Conservation (phyloP, 805 yeast species). For the Wickerhamiella domercqiae region DNA sequence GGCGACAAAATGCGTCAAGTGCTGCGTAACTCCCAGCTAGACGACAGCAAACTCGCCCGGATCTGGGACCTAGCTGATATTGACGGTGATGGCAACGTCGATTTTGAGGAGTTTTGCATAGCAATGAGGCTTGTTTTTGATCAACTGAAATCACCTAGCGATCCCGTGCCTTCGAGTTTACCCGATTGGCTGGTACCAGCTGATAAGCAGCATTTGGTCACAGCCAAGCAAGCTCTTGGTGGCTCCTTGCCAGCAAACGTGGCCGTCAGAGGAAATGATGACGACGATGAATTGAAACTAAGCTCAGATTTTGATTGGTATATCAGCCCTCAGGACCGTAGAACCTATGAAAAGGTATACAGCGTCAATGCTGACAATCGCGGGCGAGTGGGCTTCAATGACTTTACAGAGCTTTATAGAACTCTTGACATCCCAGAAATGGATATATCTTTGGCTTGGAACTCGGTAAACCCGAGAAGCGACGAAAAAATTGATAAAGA, state of each 20-base stretch:
- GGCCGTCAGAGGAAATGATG: conserved; percentile 23
- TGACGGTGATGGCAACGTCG: conserved; percentile 80
- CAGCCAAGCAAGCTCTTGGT: conserved; percentile 54
- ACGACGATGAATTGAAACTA: conserved; percentile 49
- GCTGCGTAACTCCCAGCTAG: conserved; percentile 73
- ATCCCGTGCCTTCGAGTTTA: conserved; percentile 48
- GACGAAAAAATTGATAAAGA: conserved; percentile 83
- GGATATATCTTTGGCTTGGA: conserved; percentile 87
- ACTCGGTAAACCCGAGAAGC: conserved; percentile 79
- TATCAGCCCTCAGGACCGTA: conserved; percentile 74
- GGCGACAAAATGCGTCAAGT: conserved; percentile 80
- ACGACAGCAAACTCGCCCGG: conserved; percentile 58
- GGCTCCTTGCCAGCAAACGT: conserved; percentile 10
- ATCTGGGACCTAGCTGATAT: conserved; percentile 84
- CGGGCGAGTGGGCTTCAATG: conserved; percentile 66
- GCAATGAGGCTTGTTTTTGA: conserved; percentile 94
- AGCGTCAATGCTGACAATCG: conserved; percentile 56
- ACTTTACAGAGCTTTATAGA: conserved; percentile 52
- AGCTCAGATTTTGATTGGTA: conserved; percentile 86
- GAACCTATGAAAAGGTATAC: conserved; percentile 65
- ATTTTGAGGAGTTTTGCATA: conserved; percentile 94
- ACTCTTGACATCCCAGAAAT: conserved; percentile 64
- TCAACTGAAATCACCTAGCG: conserved; percentile 56
- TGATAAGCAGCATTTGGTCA: conserved; percentile 67
- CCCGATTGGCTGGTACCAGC: conserved; percentile 93